Percentiles rank a stretch among this genome's conserved stretches.
Conservation (phyloP, 1,139 yeast genomes). For the Saccharomyces hybrid region DNA sequence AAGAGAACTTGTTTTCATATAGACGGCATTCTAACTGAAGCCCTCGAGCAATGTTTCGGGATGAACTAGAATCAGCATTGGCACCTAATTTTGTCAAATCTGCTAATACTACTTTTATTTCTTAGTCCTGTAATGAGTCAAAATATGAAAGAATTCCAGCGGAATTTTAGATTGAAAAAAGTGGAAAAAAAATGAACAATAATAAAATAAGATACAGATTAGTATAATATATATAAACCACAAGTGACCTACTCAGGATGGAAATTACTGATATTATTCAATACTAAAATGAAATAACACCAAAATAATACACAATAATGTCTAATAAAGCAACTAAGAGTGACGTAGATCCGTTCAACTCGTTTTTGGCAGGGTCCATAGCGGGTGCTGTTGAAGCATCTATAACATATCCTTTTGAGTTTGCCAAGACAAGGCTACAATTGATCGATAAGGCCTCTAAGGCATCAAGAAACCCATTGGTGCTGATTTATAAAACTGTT, state of each 20-base stretch:
- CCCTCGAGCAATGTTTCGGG: no score
- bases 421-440: conserved; percentile 91
- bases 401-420: conserved; percentile 91
- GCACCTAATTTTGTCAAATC: not conserved
- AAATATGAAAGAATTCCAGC: not conserved
- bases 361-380: conserved; percentile 87
- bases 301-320: not conserved
- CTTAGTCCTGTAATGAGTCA: not conserved
- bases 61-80: not conserved
- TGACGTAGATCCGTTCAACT: conserved; percentile 52
- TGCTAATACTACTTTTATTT: not conserved
- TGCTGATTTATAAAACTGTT: conserved; percentile 65
- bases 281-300: not conserved
- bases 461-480: conserved; percentile 75
- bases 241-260: not conserved
- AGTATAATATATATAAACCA: not conserved
- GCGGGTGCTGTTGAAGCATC: conserved; percentile 94
- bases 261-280: no score
- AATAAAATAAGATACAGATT: not conserved
- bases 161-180: not conserved
- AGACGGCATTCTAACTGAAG: no score
- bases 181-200: not conserved
- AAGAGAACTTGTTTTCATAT: no score
- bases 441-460: conserved; percentile 63
- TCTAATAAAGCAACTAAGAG: conserved; percentile 1